Base-by-base conservation (phyloP, 225 moss, liverwort and hornwort genomes). In the Physcomitrium patens region DNA sequence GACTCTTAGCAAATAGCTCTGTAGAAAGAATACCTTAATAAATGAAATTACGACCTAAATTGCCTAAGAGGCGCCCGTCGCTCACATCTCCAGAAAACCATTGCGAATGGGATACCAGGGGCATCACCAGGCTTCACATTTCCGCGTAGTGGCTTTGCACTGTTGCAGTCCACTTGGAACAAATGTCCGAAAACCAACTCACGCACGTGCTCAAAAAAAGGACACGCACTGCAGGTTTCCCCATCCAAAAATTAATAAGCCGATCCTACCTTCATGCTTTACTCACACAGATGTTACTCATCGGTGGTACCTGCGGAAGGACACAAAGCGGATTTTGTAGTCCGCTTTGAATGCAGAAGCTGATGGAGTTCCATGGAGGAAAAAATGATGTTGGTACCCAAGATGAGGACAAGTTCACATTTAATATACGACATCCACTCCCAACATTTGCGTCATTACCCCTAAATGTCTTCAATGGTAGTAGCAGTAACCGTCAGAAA, bases 1-100 rank as follows among this genome's bases (percentile, higher is more conserved):
- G 77, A 70, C 81, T 78, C 82, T 69, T 69, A 20, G 65, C 65
- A 69, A 63, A 74, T 69, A 70, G 74, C 78, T 82, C 73, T 53
- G 74, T 59, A 65, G 59, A 69, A 51, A 52, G 9, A 70, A 73
- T 27, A 74, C 59, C 64, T 69, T 78, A 69, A 69, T 56, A 65
- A 69, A 51, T 71, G 66, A 60, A 56, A 57, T 28, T 20, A 44
- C 27, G 51, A 58, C 24, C 28, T 64, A 55, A 63, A 55, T 66
- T 67, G 65, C 65, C 81, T 55, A 24, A 26, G 45, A 24, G 62
- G 68, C 54, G 72, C 73, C 68, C 68, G 11, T 74, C 52, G 15
- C 57, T 64, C 59, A 47, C 55, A 55, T 55, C 62, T 27, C 59
- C 7, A 68, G 71, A 77, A 82, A 65, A 20, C 70, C 65, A 78